Evolutionary conservation across 371 early-diverging fungal species (phyloP).

Genomic region (Coemansia sp.): DNA sequence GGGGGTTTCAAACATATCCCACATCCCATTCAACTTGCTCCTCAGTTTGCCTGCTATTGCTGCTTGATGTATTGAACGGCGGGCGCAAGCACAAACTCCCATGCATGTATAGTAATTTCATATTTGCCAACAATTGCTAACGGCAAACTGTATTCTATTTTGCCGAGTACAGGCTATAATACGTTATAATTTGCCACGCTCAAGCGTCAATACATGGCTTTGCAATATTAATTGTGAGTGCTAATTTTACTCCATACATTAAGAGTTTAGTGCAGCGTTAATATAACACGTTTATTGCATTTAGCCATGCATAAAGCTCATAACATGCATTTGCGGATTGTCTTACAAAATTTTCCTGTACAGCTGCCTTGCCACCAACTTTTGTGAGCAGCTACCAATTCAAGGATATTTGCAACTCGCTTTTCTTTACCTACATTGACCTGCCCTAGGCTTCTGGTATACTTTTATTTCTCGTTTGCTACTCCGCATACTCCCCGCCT

Average conservation of each 20-base stretch:
- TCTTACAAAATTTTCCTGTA: not conserved
- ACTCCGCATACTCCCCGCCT: constrained; percentile 10
- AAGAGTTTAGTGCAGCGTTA: not conserved
- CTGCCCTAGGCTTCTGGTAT: not conserved
- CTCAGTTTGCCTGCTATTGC: not conserved
- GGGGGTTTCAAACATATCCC: constrained; percentile 4
- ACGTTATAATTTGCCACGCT: not conserved
- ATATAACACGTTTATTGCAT: not conserved
- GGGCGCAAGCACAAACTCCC: not conserved
- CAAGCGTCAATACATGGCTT: not conserved
- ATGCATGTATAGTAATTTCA: not conserved
- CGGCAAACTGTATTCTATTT: no score
- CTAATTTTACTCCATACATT: not conserved
- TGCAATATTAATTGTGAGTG: not conserved
- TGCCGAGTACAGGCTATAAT: no score
- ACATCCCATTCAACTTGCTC: not conserved
- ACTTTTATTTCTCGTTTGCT: not conserved
- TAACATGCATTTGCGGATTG: not conserved
- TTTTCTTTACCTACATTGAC: constrained; percentile 3
- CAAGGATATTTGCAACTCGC: not conserved
- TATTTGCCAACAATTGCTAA: no score
- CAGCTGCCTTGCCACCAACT: not conserved
- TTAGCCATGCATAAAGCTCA: not conserved
- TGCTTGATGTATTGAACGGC: not conserved
- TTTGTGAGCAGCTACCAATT: not conserved